These are phyloP conservation scores for Entomortierella beljakovae DNA, from an alignment of 192 early-diverging fungal genomes.

Conservation along the genomic window DNA sequence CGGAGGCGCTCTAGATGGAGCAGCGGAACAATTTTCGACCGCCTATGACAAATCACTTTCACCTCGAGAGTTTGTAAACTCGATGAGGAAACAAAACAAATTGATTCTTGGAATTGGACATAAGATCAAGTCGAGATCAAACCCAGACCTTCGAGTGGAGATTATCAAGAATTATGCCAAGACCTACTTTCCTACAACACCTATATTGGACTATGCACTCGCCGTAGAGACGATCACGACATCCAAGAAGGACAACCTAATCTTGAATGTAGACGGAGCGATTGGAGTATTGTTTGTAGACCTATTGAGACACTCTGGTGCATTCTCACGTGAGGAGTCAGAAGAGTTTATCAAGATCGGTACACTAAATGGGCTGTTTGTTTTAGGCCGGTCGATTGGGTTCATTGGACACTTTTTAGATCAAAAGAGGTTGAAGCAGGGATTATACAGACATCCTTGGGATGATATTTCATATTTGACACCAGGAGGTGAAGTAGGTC, in stretches of 20 bases:
- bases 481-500: conserved; percentile 59
- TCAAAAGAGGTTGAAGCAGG: conserved; percentile 99
- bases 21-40: conserved; percentile 88
- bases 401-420: conserved; percentile 99
- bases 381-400: conserved; percentile 93
- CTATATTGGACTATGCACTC: conserved; percentile 94
- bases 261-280: conserved; percentile 94
- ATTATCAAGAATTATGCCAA: conserved; percentile 95
- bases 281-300: conserved; percentile 97
- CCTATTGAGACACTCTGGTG: conserved; percentile 90
- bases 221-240: conserved; percentile 97
- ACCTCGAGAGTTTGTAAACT: conserved; percentile 94
- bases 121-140: conserved; percentile 99
- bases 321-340: conserved; percentile 93
- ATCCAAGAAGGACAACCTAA: conserved; percentile 98
- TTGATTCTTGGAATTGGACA: conserved; percentile 98
- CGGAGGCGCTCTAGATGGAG: conserved; percentile 97
- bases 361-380: conserved; percentile 96
- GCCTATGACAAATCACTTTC: conserved; percentile 95
- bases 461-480: conserved; percentile 96
- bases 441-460: conserved; percentile 97
- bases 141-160: conserved; percentile 96
- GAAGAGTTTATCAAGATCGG: conserved; percentile 97
- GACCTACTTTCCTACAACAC: conserved; percentile 86
- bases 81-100: conserved; percentile 96